These are phyloP conservation scores for Eimeria falciformis DNA, from an alignment of 169 alveolate species.

Conservation along the genomic window DNA sequence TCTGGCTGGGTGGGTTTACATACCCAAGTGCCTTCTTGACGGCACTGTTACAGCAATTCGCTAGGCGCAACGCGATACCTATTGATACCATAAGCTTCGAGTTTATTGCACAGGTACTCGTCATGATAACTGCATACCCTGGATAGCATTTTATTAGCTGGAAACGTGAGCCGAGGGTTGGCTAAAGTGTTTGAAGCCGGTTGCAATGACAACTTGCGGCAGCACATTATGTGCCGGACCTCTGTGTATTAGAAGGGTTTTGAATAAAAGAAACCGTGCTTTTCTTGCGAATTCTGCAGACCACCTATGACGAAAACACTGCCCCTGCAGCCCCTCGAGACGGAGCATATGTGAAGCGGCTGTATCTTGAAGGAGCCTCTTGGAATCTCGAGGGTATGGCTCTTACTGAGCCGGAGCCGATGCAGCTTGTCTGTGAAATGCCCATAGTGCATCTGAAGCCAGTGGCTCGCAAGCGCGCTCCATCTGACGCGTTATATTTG, in stretches of 20 bases:
- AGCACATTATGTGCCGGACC: conserved; percentile 35
- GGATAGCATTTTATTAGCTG: not conserved
- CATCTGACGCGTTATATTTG: conserved; percentile 85
- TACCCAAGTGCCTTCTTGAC: conserved; percentile 96
- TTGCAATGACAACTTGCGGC: not conserved
- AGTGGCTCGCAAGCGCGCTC: conserved; percentile 87
- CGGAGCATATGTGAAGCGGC: conserved; percentile 93
- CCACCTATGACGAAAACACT: conserved; percentile 83
- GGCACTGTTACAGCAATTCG: conserved; percentile 92
- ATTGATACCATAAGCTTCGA: conserved; percentile 92
- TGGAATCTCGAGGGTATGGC: conserved; percentile 93
- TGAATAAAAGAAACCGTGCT: not conserved
- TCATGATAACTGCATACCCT: no score
- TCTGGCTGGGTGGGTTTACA: conserved; percentile 95
- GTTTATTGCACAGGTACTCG: conserved; percentile 80
- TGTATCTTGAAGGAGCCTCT: conserved; percentile 95
- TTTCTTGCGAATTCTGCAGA: conserved; percentile 16
- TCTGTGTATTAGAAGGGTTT: not conserved
- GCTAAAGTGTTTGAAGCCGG: not conserved
- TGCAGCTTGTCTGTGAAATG: conserved; percentile 91
- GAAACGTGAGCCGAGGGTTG: not conserved
- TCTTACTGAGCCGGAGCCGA: conserved; percentile 93
- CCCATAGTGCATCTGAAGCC: conserved; percentile 95
- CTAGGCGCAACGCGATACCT: conserved; percentile 88
- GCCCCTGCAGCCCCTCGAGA: conserved; percentile 90